Base-by-base conservation (phyloP, 768 basidiomycete genomes). In the Suillus decipiens region DNA sequence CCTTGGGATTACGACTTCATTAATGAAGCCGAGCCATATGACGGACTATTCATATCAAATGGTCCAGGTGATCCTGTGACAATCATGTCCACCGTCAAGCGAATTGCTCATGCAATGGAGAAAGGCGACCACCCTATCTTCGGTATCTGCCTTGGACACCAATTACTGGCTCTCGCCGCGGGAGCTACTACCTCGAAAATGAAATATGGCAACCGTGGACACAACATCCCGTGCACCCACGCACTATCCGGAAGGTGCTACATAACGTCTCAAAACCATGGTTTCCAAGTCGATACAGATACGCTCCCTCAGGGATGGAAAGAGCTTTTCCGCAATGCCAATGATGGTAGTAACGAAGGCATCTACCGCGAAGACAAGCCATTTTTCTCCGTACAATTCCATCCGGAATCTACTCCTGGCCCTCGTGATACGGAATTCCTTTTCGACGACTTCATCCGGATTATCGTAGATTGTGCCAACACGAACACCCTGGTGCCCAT, bases 131-230 rank as follows among this genome's bases (percentile, higher is more conserved):
- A 81, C 54, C 97, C 97, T 37, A 92, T 99, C 69, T 99, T 99
- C 71, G 97, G 97, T 73, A 99, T 99, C 72, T 99, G 97, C 79
- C 87, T 99, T 42, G 97, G 97, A 42, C 96, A 99, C 76, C 97
- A 99, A 79, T 83, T 99, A 39, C 85, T 99, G 70, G 95, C 96
- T 8, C 86, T 98, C 64, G 97, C 97, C 36, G 90, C 93, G 1
- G 97, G 97, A 39, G 96, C 95, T 6, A 85, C 82, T 65, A 99
- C 97, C 6, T 93, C 93, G 42, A 99, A 99, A 79, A 99, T 99
- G 95, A 98, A 98, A 81, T 99, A 99, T 75, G 97, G 97, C 43
- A 99, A 99, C 72, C 93, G 97, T 66, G 97, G 97, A 5, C 95
- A 98, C 75, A 99, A 99, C 77, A 94, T 99, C 72, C 97, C 97